Base-by-base conservation (phyloP, 148 eudicot genomes). In the Vaccinium vitisidaea region DNA sequence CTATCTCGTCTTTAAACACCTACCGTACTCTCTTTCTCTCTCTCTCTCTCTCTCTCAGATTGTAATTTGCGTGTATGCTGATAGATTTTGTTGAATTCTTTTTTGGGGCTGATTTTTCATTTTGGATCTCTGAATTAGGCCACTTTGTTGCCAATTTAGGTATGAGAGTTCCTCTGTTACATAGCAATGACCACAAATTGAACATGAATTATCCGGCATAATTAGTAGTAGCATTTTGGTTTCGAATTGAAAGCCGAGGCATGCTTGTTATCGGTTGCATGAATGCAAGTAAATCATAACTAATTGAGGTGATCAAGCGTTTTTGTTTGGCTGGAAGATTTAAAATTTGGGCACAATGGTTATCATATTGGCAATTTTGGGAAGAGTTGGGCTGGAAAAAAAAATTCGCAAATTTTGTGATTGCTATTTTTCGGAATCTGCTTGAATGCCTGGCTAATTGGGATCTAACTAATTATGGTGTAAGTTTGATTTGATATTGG, bases 1-100 rank as follows among this genome's bases (percentile, higher is more conserved):
- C 52, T 94, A 92, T 86, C 93, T 94, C 81, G 85, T 94, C 86
- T 92, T 92, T 91, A 95, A 95, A 83, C 97, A 95, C 89, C 91
- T 94, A 80, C 84, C 84, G 97, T 95, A 80, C 36, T 63, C 71
- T 39, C 52, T 23, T 8, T 25, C n/a, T 84, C 55, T 53, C 80
- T 77, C 56, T 5, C 25, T 23, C 58, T 75, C 63, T 39, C 23
- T 79, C 43, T 67, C 73, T 43, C 46, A 43, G 46, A 43, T 43
- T 43, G 46, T 43, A 43, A 43, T 43, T 43, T 43, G 46, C 46
- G 46, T 43, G 46, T 43, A 12, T 65, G 16, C 18, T 36, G 10
- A 73, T 56, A 54, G 25, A 23, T 59, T 74, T 55, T 30, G 63
- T 75, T 84, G 82, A 65, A 75, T 5, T 75, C 46, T 43, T 25